Evolutionary conservation across 768 basidiomycete genomes (phyloP), one percentile per base, ranked within the genome.

Genomic region (Rhizopogon vinicolor): DNA sequence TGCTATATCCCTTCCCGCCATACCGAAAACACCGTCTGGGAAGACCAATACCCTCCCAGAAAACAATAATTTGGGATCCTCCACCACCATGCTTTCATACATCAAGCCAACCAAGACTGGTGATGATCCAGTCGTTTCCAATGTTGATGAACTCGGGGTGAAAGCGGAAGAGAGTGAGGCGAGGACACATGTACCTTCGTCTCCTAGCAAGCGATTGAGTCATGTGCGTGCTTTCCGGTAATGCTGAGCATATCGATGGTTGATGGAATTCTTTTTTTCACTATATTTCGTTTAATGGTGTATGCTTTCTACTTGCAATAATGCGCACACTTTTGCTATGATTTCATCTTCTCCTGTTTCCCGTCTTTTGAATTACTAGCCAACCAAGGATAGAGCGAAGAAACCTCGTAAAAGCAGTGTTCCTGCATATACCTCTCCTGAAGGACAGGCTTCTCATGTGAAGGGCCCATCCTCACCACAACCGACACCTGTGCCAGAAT

Each of bases 181-280:
- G 18, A 58, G 57, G 46, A 49, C n/a, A 18, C 44, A 49, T 37
- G 52, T 51, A 56, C 77, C 78, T 57, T 65, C 74, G 41, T 74
- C 82, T 52, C 71, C 80, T 58, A 78, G 82, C 60, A 85, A 83
- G 68, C 85, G 89, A 62, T 72, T 91, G 77, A 85, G 81, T 73
- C 89, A 92, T 84, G 89, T 92, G 83, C 87, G 89, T 91, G 80
- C 81, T 78, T 82, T 84, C 78, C 76, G 86, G 84, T 83, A 76
- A 75, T 72, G 82, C 67, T 69, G 66, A 69, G 70, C 60, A 65
- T 74, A 77, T 70, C 54, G 68, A 71, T 78, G 75, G 78, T 84
- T 73, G 69, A 72, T 65, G 63, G 63, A 57, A 62, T 31, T 54
- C 42, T 37, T 33, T 60, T 55, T 55, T 18, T 62, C 18, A 6